A percentile compares a stretch with the other conserved stretches of the same genome.
phyloP scores from a whole-genome alignment of 140 eudicot species.

The Ambrosia hybrid region DNA sequence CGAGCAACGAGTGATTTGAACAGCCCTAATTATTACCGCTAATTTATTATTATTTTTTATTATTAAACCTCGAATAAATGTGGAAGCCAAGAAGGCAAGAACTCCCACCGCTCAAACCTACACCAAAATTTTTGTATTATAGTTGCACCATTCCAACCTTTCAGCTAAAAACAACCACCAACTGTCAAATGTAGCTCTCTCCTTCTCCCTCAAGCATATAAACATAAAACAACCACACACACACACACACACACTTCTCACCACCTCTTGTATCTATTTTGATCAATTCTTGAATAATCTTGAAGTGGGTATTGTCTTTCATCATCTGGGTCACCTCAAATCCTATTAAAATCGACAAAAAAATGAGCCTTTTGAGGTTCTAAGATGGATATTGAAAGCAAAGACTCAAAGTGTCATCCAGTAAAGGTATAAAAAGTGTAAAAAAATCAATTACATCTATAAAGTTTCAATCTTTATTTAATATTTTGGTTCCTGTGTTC shows the following conservation, averaged over 20 bases:
- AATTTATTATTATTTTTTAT: no score
- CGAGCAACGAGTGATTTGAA: no score
- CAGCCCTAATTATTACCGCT: no score
- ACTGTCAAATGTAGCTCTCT: neutral
- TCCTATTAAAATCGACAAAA: neutral
- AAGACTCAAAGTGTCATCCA: constrained; percentile 42
- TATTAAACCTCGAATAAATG: neutral
- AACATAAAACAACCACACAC: neutral
- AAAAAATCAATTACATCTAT: no score
- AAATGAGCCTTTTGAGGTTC: constrained; percentile 30
- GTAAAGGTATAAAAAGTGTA: constrained; percentile 47
- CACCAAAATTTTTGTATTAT: no score
- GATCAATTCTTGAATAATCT: neutral
- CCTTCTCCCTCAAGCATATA: neutral
- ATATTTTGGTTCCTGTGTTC: neutral
- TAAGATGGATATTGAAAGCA: constrained; percentile 70
- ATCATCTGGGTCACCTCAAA: neutral
- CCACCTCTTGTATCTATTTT: neutral
- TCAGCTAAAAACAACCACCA: neutral
- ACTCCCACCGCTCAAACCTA: neutral
- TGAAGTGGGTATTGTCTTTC: neutral
- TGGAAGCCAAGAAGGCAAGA: neutral
- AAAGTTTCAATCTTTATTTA: neutral
- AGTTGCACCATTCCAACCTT: neutral
- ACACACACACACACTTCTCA: neutral